These are phyloP conservation scores for Lactifluus echinatus DNA, from an alignment of 768 basidiomycete genomes.

Conservation along the genomic window DNA sequence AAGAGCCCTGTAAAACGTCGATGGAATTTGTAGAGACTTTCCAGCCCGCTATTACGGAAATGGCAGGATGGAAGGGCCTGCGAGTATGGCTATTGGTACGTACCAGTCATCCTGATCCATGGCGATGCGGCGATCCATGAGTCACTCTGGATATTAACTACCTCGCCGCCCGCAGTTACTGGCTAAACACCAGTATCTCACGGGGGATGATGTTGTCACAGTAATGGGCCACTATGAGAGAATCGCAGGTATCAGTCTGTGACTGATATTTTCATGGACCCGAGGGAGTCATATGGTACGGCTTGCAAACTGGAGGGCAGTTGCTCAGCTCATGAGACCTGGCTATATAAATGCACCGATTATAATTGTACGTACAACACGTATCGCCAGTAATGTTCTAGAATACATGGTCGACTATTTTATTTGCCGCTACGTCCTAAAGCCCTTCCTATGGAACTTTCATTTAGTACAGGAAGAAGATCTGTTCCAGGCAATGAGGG, in stretches of 20 bases:
- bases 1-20: not conserved
- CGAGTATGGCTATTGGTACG: constrained; percentile 15
- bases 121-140: not conserved
- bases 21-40: not conserved
- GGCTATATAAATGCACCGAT: too few relatives aligned
- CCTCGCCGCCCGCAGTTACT: not conserved
- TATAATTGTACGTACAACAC: not conserved
- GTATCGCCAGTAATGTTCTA: not conserved
- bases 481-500: constrained; percentile 35
- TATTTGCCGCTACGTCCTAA: constrained; percentile 56
- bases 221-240: constrained; percentile 10
- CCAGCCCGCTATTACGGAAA: not conserved
- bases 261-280: not conserved
- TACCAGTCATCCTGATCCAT: not conserved
- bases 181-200: constrained; percentile 14
- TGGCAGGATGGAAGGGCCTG: constrained; percentile 13
- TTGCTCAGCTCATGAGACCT: too few relatives aligned
- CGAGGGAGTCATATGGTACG: not conserved
- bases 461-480: constrained; percentile 42
- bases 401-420: not conserved
- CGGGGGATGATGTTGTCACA: constrained; percentile 10
- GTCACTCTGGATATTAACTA: not conserved
- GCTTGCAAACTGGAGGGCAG: not conserved
- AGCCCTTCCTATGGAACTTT: constrained; percentile 41
- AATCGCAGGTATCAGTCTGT: not conserved